phyloP scores from a whole-genome alignment of 1,284 basidiomycete genomes.

The Porogramme epimiltina region DNA sequence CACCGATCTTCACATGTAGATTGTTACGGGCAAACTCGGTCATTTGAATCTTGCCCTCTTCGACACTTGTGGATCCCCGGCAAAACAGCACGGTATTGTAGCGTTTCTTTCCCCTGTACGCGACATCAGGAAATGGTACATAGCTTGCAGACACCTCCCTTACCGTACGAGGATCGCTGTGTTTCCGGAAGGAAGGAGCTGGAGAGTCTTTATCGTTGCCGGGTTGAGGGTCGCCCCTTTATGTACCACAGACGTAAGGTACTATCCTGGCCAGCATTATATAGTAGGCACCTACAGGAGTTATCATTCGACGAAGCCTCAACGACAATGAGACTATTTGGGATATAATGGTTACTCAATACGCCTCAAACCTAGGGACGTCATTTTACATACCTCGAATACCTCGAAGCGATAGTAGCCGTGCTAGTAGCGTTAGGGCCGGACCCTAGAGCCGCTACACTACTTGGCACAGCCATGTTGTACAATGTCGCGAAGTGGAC shows the following conservation, averaged over 20 bases:
- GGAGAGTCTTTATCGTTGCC: constrained; percentile 93
- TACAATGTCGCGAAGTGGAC: constrained; percentile 10
- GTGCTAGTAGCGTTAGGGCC: constrained; percentile 87
- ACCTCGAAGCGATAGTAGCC: constrained; percentile 92
- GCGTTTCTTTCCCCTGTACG: constrained; percentile 86
- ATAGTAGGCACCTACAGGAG: constrained; percentile 66
- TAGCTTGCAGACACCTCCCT: constrained; percentile 23
- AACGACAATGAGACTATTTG: constrained; percentile 94
- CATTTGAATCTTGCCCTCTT: constrained; percentile 96
- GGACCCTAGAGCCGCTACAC: constrained; percentile 72
- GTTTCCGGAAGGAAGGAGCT: constrained; percentile 94
- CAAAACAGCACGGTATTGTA: constrained; percentile 96
- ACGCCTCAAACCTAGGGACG: constrained; percentile 11
- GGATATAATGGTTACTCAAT: constrained; percentile 48
- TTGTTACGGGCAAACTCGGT: constrained; percentile 99
- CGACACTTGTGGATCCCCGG: constrained; percentile 92
- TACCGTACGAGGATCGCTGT: constrained; percentile 91
- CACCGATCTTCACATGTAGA: constrained; percentile 95
- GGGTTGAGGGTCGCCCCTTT: constrained; percentile 92
- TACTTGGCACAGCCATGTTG: constrained; percentile 61
- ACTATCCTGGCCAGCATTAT: background rate
- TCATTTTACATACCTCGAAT: constrained; percentile 76
- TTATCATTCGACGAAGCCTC: constrained; percentile 92
- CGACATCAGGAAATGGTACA: constrained; percentile 1
- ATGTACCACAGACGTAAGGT: background rate